Conservation (phyloP, 805 yeast genomes). For the Blastobotrys attinorum region DNA sequence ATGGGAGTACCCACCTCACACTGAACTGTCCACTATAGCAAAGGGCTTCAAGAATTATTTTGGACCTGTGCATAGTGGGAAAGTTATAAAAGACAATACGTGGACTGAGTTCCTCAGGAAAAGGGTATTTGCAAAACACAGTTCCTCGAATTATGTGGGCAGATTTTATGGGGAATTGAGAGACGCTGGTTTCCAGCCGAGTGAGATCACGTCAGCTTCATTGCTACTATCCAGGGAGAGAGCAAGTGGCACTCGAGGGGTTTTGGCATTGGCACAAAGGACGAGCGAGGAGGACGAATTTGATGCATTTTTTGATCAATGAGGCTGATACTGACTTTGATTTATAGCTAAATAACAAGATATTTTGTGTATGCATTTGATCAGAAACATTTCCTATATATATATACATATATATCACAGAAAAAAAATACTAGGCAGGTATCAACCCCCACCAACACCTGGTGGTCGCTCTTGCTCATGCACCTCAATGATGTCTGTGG, state of each 20-base stretch:
- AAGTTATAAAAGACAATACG: neutral
- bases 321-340: neutral
- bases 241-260: too few species aligned
- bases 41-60: neutral
- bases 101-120: neutral
- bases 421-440: too few species aligned
- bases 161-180: neutral
- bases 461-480: constrained; percentile 42
- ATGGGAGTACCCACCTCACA: neutral
- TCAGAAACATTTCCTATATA: too few species aligned
- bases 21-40: neutral
- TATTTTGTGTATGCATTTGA: too few species aligned
- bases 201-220: neutral
- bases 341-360: too few species aligned
- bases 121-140: neutral
- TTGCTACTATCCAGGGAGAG: neutral
- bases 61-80: neutral
- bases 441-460: constrained; percentile 31
- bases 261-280: too few species aligned
- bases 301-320: too few species aligned
- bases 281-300: too few species aligned
- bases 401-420: too few species aligned
- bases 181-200: neutral
- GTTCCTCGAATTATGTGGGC: neutral
- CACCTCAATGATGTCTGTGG: constrained; percentile 54